A percentile compares a stretch with the other conserved stretches of the same genome.
Evolutionary conservation across 2,329 filamentous ascomycete genomes (phyloP).

Genomic region (Alternaria metachromatica): DNA sequence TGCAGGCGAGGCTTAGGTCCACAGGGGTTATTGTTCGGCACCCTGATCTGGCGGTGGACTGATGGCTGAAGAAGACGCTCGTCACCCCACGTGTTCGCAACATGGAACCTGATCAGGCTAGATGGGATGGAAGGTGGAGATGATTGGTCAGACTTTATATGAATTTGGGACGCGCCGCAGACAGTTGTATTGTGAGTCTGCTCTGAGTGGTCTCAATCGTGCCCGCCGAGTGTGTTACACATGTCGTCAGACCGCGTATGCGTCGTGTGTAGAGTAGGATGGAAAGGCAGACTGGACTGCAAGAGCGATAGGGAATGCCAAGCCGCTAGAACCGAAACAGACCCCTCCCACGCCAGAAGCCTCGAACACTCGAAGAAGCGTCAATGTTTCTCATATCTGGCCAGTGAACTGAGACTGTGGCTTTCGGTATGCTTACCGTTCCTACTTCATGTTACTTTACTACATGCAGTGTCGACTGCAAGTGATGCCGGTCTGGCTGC

Average conservation of each 20-base stretch:
- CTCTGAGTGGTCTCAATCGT: background rate
- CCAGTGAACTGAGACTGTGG: background rate
- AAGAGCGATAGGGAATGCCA: conserved; percentile 1
- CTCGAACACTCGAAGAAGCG: background rate
- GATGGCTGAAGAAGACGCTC: conserved; percentile 7
- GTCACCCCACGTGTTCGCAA: conserved; percentile 30
- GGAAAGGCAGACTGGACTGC: background rate
- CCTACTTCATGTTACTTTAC: background rate
- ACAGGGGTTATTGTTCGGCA: conserved; percentile 10
- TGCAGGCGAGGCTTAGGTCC: conserved; percentile 18
- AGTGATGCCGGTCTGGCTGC: background rate
- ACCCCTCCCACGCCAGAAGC: background rate
- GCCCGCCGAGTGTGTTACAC: background rate
- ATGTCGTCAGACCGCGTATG: conserved; percentile 11
- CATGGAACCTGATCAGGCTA: conserved; percentile 24
- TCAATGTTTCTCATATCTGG: background rate
- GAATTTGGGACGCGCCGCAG: background rate
- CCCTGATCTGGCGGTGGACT: conserved; percentile 19
- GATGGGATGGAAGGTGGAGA: background rate
- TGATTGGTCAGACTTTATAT: conserved; percentile 8
- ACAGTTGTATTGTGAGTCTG: background rate
- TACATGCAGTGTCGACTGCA: background rate
- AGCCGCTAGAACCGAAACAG: conserved; percentile 2
- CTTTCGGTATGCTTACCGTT: background rate
- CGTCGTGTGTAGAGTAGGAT: background rate